phyloP scores from a whole-genome alignment of 106 monocot genomes.

The Iris macrosiphon region DNA sequence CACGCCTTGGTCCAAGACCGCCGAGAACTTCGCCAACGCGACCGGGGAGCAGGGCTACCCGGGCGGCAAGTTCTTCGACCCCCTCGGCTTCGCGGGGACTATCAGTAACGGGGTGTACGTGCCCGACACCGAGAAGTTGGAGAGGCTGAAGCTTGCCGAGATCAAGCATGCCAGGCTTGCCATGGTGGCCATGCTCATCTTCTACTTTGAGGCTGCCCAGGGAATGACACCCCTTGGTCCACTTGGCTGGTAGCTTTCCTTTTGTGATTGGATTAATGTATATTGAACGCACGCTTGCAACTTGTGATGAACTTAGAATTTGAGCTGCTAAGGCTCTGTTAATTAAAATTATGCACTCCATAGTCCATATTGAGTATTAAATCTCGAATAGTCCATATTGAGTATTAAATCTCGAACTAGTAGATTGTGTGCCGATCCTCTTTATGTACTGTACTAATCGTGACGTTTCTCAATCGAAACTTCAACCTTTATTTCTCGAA shows the following conservation, averaged over 20 bases:
- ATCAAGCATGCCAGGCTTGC: constrained; percentile 91
- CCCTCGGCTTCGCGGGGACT: constrained; percentile 65
- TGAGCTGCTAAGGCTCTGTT: too few species aligned
- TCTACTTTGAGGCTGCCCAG: constrained; percentile 14
- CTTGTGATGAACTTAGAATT: too few species aligned
- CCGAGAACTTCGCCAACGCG: constrained; percentile 84
- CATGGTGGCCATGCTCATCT: constrained; percentile 75
- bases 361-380: too few species aligned
- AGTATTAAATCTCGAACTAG: too few species aligned
- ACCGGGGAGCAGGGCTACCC: constrained; percentile 97
- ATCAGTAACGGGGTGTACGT: constrained; percentile 61
- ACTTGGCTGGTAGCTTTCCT: neutral
- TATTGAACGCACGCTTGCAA: too few species aligned
- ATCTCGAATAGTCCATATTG: too few species aligned
- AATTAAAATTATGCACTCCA: too few species aligned
- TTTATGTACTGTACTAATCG: too few species aligned
- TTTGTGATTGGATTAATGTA: too few species aligned
- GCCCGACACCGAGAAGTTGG: constrained; percentile 77
- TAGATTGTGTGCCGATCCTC: too few species aligned
- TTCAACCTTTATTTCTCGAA: too few species aligned
- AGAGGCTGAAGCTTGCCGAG: constrained; percentile 93
- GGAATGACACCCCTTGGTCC: constrained; percentile 6
- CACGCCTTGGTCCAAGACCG: constrained; percentile 87
- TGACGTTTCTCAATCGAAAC: too few species aligned
- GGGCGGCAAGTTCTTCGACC: constrained; percentile 97